Conservation (phyloP, 306 rosid species). For the Oemleria cerasiformis region DNA sequence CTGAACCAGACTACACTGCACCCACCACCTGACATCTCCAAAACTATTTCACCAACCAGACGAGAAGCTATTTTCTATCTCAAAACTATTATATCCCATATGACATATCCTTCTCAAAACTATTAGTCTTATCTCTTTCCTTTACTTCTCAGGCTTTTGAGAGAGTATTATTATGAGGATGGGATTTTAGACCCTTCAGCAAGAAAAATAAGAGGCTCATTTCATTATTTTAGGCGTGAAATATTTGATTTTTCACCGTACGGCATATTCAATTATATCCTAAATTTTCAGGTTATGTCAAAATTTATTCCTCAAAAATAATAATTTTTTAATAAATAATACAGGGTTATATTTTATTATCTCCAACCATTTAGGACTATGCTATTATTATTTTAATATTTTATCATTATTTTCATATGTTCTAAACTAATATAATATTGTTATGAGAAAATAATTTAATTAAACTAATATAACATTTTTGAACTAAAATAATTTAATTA, state of each 20-base stretch:
- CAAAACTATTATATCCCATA: constrained; percentile 22
- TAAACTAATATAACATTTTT: no score
- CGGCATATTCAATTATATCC: no score
- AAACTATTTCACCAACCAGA: constrained; percentile 14
- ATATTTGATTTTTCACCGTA: constrained; percentile 5
- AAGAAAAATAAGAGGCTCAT: constrained; percentile 18
- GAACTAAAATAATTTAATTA: no score
- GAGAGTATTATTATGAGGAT: constrained; percentile 9
- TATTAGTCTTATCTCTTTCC: constrained; percentile 25
- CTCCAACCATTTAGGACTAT: no score
- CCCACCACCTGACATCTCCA: constrained; percentile 83
- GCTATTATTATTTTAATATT: no score
- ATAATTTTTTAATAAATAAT: no score
- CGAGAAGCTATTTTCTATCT: constrained; percentile 21
- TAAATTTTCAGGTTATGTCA: no score
- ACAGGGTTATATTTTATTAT: no score
- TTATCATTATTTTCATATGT: no score
- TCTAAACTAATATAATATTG: no score
- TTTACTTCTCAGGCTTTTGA: neutral
- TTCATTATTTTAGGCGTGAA: constrained; percentile 22
- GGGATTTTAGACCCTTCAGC: constrained; percentile 30
- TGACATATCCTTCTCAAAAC: constrained; percentile 12
- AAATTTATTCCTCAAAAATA: no score
- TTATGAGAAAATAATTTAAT: no score
- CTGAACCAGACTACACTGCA: constrained; percentile 99